A percentile compares a stretch with the other conserved stretches of the same genome.
phyloP scores from a whole-genome alignment of 208 protist genomes.

The Herpetomonas samuelpessoai region DNA sequence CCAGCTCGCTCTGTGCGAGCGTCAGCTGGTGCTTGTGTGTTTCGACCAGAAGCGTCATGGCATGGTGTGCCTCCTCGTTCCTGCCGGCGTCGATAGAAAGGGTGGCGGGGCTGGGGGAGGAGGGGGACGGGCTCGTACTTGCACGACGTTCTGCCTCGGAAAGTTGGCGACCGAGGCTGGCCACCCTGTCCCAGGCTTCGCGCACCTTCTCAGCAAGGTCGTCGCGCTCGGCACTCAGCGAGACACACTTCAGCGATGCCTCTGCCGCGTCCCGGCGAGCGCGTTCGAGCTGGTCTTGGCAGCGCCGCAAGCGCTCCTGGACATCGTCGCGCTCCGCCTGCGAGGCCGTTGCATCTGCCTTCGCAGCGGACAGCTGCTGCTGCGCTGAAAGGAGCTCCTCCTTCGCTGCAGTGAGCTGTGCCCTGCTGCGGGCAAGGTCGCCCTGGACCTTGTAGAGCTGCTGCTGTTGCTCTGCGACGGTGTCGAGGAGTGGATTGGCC shows the following conservation, averaged over 20 bases:
- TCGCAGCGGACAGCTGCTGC: conserved; percentile 20
- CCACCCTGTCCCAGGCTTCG: conserved; percentile 59
- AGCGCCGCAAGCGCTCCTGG: conserved; percentile 22
- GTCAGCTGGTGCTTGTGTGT: no score
- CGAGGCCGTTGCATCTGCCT: conserved; percentile 25
- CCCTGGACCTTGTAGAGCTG: conserved; percentile 8
- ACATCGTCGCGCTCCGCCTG: conserved; percentile 34
- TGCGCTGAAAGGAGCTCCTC: conserved; percentile 33
- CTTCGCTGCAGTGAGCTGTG: conserved; percentile 14
- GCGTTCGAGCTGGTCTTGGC: conserved; percentile 26
- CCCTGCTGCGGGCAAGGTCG: conserved; percentile 24
- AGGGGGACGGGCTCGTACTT: conserved; percentile 21
- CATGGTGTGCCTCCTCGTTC: background rate
- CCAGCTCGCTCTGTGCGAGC: conserved; percentile 1
- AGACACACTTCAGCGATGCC: conserved; percentile 26
- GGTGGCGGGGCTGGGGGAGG: conserved; percentile 22
- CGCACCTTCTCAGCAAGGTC: conserved; percentile 49
- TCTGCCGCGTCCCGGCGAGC: conserved; percentile 37
- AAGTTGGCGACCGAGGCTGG: conserved; percentile 24
- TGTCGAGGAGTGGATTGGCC: background rate
- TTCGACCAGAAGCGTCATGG: background rate
- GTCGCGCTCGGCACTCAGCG: conserved; percentile 56
- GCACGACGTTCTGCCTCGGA: conserved; percentile 17
- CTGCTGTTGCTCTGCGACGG: background rate
- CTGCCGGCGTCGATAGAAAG: conserved; percentile 1